These are phyloP conservation scores for Penicillium sp. DNA, from an alignment of 2,329 filamentous ascomycete genomes.

Conservation along the genomic window DNA sequence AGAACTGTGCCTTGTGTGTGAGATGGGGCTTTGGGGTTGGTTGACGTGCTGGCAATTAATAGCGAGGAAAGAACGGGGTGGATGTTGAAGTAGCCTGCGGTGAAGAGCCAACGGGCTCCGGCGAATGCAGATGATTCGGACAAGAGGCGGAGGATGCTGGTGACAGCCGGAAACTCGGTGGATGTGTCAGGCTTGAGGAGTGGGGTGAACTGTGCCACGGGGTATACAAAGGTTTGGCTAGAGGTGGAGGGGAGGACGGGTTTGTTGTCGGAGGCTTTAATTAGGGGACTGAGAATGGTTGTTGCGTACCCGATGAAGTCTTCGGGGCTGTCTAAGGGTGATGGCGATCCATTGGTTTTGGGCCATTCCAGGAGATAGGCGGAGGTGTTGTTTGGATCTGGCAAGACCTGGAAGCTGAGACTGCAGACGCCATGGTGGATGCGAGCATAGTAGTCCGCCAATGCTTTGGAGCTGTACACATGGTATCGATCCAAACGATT, in stretches of 20 bases:
- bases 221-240: conserved; percentile 75
- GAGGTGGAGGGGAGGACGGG: conserved; percentile 30
- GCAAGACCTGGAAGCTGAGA: conserved; percentile 77
- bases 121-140: conserved; percentile 60
- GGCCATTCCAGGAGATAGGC: conserved; percentile 72
- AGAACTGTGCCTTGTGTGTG: conserved; percentile 72
- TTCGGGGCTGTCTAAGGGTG: conserved; percentile 69
- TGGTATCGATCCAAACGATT: conserved; percentile 95
- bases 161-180: conserved; percentile 83
- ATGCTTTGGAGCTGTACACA: conserved; percentile 73
- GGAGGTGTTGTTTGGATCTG: conserved; percentile 45
- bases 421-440: conserved; percentile 76
- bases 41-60: conserved; percentile 67
- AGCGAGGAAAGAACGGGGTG: conserved; percentile 78
- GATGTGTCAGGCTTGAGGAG: conserved; percentile 76
- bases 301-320: conserved; percentile 71
- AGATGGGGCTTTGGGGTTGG: conserved; percentile 27
- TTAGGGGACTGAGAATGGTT: conserved; percentile 63
- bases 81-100: conserved; percentile 98
- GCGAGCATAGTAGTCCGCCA: conserved; percentile 78
- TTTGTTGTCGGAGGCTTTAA: conserved; percentile 52
- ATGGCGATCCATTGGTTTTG: conserved; percentile 68
- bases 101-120: conserved; percentile 87
- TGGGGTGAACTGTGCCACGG: conserved; percentile 84
- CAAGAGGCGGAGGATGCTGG: conserved; percentile 69